These are phyloP conservation scores for Amanita subjunquillea DNA, from an alignment of 768 basidiomycete species.

Conservation along the genomic window DNA sequence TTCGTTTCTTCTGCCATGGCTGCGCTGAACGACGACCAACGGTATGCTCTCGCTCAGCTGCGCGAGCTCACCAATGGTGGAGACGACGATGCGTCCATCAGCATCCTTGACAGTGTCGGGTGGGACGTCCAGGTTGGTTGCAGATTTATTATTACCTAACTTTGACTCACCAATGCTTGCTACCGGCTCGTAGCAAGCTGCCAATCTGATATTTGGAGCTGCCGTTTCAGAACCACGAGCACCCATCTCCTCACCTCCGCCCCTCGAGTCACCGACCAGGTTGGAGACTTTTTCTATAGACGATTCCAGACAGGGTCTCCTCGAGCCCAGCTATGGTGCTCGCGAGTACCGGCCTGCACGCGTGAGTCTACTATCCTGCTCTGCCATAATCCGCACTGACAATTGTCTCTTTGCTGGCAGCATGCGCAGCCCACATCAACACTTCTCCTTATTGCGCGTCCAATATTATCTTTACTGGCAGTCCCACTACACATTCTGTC, in stretches of 20 bases:
- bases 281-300: conserved; percentile 40
- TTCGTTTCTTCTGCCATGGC: conserved; percentile 8
- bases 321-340: conserved; percentile 9
- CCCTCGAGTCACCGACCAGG: conserved; percentile 1
- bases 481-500: conserved; percentile 53
- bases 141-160: not conserved
- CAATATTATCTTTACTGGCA: conserved; percentile 39
- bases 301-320: conserved; percentile 32
- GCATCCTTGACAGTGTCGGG: conserved; percentile 47
- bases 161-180: not conserved
- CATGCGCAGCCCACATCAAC: conserved; percentile 13
- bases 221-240: conserved; percentile 10
- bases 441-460: conserved; percentile 16
- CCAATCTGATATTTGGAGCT: conserved; percentile 46
- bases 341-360: conserved; percentile 8
- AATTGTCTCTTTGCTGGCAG: conserved; percentile 6
- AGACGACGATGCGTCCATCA: conserved; percentile 52
- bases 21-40: conserved; percentile 16
- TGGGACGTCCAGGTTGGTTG: conserved; percentile 59
- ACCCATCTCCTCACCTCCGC: conserved; percentile 8
- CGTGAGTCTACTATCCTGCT: conserved; percentile 7
- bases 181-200: conserved; percentile 34
- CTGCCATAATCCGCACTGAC: not conserved
- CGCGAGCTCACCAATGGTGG: conserved; percentile 48
- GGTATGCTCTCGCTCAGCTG: conserved; percentile 32